Evolutionary conservation across 140 eudicot genomes (phyloP), one percentile per base, ranked within the genome.

Genomic region (Bidens hawaiensis): DNA sequence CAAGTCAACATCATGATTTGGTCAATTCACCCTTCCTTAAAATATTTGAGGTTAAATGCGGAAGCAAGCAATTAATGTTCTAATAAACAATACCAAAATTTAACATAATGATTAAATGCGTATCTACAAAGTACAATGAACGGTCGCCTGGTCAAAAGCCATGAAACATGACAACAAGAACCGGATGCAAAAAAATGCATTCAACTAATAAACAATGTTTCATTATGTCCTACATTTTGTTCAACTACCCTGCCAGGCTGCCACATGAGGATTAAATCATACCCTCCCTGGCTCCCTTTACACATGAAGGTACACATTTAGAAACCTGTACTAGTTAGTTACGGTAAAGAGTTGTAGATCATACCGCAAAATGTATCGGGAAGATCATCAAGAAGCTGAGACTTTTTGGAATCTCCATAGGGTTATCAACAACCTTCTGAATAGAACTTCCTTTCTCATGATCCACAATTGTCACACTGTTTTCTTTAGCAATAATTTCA

Each of bases 291-390:
- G n/a, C 57, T 45, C 59, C 46, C 31, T 69, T 19, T 28, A 15
- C 7, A 18, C 21, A 51, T 3, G 21, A 30, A 24, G 9, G n/a
- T n/a, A 49, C 10, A 15, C 49, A 13, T 41, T 12, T 41, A 14
- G 13, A 15, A 41, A 41, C 17, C 16, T n/a, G 17, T 13, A 4
- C 49, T 43, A 43, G 49, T 43, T 43, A 43, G 41, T 26, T 14
- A 31, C 8, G 1, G 38, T 31, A 31, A 31, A 8, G n/a, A n/a
- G n/a, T n/a, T n/a, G 1, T 16, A 61, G 47, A 63, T 60, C 87
- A 75, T 78, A 90, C 96, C 97, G 63, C 90, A 84, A 74, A 90
- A 90, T 59, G 90, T 72, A 77, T 87, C 88, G 11, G 97, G 97
- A 60, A 90, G 94, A 59, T 70, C 84, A 41, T 86, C 83, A 16